Conservation (phyloP, 2,329 filamentous ascomycete genomes). For the Cyanodermella asteris region DNA sequence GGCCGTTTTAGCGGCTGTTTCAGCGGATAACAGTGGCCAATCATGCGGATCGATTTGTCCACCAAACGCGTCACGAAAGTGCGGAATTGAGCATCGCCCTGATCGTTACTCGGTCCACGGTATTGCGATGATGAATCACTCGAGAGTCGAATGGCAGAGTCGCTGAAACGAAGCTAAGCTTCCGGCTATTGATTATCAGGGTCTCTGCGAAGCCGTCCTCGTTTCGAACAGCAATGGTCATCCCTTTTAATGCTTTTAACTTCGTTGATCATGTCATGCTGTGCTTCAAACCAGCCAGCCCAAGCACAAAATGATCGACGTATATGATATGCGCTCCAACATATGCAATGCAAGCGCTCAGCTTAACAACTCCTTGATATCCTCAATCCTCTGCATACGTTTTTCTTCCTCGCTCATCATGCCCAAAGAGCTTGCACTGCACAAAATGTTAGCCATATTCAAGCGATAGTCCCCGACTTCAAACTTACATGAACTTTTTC, state of each 20-base stretch:
- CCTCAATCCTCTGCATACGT: conserved; percentile 71
- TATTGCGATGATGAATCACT: no score
- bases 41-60: no score
- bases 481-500: conserved; percentile 80
- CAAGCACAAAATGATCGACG: neutral
- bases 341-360: no score
- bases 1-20: no score
- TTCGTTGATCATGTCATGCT: neutral
- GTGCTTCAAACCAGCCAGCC: neutral
- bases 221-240: neutral
- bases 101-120: no score
- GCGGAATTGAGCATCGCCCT: no score
- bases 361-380: conserved; percentile 76
- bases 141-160: no score
- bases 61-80: no score
- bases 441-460: conserved; percentile 6
- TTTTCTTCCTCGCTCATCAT: conserved; percentile 94
- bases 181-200: no score
- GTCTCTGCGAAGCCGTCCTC: neutral
- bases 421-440: conserved; percentile 74
- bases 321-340: neutral
- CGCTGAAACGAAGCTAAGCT: no score
- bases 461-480: conserved; percentile 1
- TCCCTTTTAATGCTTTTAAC: neutral
- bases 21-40: no score